Evolutionary conservation across 352 stramenopile genomes (phyloP).

Genomic region (Phytopythium boreale): DNA sequence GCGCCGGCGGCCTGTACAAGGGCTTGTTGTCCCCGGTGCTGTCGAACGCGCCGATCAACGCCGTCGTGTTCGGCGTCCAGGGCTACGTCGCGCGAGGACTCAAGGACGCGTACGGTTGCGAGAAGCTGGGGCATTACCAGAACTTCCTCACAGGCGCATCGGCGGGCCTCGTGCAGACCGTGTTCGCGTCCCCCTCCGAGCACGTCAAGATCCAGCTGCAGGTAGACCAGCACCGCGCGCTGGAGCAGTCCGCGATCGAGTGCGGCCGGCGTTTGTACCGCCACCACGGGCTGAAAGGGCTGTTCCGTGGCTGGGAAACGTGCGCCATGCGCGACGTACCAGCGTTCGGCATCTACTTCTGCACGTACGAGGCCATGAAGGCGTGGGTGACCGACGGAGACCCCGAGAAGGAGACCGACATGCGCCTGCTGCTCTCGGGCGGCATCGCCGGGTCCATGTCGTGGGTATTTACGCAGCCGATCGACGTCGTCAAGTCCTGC

Average conservation of each 20-base stretch:
- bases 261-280: conserved; percentile 40
- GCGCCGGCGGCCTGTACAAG: conserved; percentile 65
- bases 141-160: conserved; percentile 60
- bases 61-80: conserved; percentile 79
- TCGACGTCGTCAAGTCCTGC: conserved; percentile 90
- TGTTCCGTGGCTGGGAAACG: conserved; percentile 72
- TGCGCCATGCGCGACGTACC: conserved; percentile 74
- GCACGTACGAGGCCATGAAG: conserved; percentile 75
- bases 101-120: conserved; percentile 24
- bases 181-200: conserved; percentile 71
- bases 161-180: conserved; percentile 61
- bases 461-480: conserved; percentile 75
- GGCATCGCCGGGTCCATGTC: conserved; percentile 75
- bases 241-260: conserved; percentile 47
- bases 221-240: conserved; percentile 41
- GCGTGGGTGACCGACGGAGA: conserved; percentile 39
- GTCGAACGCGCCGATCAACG: conserved; percentile 85
- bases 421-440: conserved; percentile 68
- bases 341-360: conserved; percentile 82
- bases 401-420: conserved; percentile 61
- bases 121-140: conserved; percentile 30
- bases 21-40: conserved; percentile 75
- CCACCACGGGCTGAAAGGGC: conserved; percentile 32
- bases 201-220: conserved; percentile 86
- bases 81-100: conserved; percentile 48